Evolutionary conservation across 768 basidiomycete species (phyloP).

Genomic region (Dioszegia aurantiaca): DNA sequence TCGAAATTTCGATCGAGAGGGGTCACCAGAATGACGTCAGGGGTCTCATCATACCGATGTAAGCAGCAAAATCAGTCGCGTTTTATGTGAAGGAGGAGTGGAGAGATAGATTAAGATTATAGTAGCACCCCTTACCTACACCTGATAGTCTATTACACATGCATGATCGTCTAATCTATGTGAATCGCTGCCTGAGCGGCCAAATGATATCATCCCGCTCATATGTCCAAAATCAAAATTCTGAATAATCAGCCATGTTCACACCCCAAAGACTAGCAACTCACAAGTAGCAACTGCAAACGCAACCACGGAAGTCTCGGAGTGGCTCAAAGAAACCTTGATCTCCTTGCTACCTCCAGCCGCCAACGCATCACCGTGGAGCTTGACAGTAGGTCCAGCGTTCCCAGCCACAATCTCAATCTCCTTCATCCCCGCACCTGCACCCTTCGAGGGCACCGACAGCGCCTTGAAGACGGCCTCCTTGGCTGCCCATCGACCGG

Average conservation of each 20-base stretch:
- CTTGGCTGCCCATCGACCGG: constrained; percentile 95
- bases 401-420: constrained; percentile 82
- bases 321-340: constrained; percentile 86
- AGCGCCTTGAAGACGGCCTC: constrained; percentile 94
- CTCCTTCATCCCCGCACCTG: constrained; percentile 90
- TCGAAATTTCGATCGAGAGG: background rate
- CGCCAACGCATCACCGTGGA: constrained; percentile 62
- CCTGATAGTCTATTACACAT: no score
- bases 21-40: background rate
- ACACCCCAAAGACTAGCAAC: background rate
- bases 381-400: constrained; percentile 67
- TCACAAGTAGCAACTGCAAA: constrained; percentile 44
- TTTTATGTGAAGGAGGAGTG: background rate
- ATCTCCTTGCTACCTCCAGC: constrained; percentile 73
- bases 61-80: constrained; percentile 6
- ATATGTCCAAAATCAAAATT: background rate
- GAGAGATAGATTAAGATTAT: background rate
- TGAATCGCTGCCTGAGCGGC: background rate
- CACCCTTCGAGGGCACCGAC: constrained; percentile 83
- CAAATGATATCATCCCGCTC: background rate
- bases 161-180: constrained; percentile 2
- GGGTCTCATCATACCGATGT: background rate
- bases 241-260: background rate
- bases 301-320: constrained; percentile 65
- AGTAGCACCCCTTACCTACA: no score